Base-by-base conservation (phyloP, 2,329 filamentous ascomycete genomes). In the Dothiorella sarmentorum region DNA sequence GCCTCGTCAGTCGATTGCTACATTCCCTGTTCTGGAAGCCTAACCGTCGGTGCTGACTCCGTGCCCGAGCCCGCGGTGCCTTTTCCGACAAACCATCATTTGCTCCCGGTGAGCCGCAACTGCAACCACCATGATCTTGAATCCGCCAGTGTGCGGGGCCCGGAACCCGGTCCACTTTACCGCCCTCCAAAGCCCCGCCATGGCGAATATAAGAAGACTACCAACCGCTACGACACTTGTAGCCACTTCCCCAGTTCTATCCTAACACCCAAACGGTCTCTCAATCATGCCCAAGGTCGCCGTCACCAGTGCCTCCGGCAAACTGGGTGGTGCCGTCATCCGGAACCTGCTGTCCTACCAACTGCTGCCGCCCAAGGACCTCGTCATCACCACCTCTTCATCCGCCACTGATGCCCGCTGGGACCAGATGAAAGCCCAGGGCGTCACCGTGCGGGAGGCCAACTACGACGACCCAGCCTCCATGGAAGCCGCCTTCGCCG, bases 291-390 rank as follows among this genome's bases (percentile, higher is more conserved):
- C 56, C 20, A 57, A 43, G 7, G 6, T 78, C 47, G 74, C 72
- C 20, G 73, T 79, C 55, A 74, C 74, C 45, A 75, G 75, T 51
- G 73, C 76, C 52, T 76, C 75, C 15, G 77, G 77, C 52, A 78
- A 78, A 61, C 69, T 79, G 7, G 76, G 76, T 58, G 70, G 70
- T 42, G 75, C 75, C 10, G 76, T 77, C 17, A 68, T 79, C 22
- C 65, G 64, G 24, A 69, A 75, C 35, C 69, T 79, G 20, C 69
- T 78, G n/a, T 64, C 73, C 6, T 68, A 76, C 63, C 67, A 72
- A 4, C 70, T 78, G 26, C 62, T 76, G 42, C 63, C 71, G 9
- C 63, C 72, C 2, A 60, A 65, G 2, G 62, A 76, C 5, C 73
- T 79, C 27, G 66, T 77, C 20, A 68, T 72, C 7, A 69, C 72